These are phyloP conservation scores for Solanum megistacrolobum DNA, from an alignment of 257 asterid genomes.

Conservation along the genomic window DNA sequence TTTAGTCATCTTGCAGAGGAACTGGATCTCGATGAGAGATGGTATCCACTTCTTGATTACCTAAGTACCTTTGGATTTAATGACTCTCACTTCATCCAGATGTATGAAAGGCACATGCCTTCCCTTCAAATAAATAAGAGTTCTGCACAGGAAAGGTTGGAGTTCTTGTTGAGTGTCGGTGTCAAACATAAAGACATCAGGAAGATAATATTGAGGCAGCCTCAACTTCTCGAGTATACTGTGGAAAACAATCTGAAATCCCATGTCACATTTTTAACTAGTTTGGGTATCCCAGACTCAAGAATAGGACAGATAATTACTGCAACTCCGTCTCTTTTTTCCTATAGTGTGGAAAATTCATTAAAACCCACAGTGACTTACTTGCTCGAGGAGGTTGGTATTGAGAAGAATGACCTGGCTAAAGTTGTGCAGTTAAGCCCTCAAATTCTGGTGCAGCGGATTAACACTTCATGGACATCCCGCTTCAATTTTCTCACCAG, in stretches of 20 bases:
- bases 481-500: slow-evolving; percentile 66
- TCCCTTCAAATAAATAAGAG: slow-evolving; percentile 78
- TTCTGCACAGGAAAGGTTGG: slow-evolving; percentile 74
- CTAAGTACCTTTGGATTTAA: slow-evolving; percentile 72
- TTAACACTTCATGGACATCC: slow-evolving; percentile 68
- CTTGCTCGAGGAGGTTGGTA: slow-evolving; percentile 85
- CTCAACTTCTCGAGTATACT: slow-evolving; percentile 76
- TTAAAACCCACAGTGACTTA: slow-evolving; percentile 78
- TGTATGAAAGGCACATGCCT: slow-evolving; percentile 94
- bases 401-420: slow-evolving; percentile 51
- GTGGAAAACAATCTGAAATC: slow-evolving; percentile 81
- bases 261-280: slow-evolving; percentile 62
- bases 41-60: slow-evolving; percentile 75
- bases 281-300: slow-evolving; percentile 79
- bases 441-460: slow-evolving; percentile 93
- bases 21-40: slow-evolving; percentile 69
- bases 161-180: slow-evolving; percentile 65
- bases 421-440: slow-evolving; percentile 96
- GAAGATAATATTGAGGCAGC: slow-evolving; percentile 83
- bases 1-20: slow-evolving; percentile 55
- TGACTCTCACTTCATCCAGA: slow-evolving; percentile 73
- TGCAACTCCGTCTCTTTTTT: slow-evolving; percentile 79
- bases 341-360: slow-evolving; percentile 87
- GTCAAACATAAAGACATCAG: slow-evolving; percentile 71
- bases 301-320: slow-evolving; percentile 81